phyloP scores from a whole-genome alignment of 768 basidiomycete genomes.

The Lactifluus subvellereus region DNA sequence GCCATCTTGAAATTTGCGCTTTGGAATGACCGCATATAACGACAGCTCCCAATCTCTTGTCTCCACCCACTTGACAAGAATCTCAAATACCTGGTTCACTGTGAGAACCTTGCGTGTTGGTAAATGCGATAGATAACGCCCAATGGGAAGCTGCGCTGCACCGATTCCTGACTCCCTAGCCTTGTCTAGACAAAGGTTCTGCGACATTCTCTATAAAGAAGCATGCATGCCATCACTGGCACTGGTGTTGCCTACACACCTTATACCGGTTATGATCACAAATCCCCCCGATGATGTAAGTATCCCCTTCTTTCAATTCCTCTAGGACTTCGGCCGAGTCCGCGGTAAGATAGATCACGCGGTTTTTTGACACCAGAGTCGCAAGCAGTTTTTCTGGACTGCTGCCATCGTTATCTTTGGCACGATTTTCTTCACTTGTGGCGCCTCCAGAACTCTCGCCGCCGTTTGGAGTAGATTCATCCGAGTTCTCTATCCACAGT shows the following conservation, averaged over 20 bases:
- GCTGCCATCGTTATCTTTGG: background rate
- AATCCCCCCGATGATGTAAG: constrained; percentile 93
- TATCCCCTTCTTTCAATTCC: constrained; percentile 77
- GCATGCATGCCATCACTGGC: background rate
- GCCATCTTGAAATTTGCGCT: constrained; percentile 69
- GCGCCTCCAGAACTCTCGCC: constrained; percentile 1
- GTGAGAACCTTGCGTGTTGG: constrained; percentile 93
- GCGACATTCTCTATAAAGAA: constrained; percentile 8
- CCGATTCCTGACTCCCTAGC: constrained; percentile 67
- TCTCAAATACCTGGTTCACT: constrained; percentile 93
- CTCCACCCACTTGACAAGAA: constrained; percentile 83
- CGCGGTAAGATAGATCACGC: constrained; percentile 87
- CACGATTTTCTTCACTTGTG: background rate
- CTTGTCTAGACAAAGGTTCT: constrained; percentile 90
- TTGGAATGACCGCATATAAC: constrained; percentile 84
- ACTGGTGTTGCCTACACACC: constrained; percentile 36
- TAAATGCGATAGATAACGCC: constrained; percentile 75
- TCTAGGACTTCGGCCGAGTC: constrained; percentile 82
- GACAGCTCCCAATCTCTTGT: constrained; percentile 81
- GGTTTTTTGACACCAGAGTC: constrained; percentile 31
- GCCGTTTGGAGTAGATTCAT: background rate
- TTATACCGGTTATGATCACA: constrained; percentile 96
- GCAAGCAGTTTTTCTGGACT: background rate
- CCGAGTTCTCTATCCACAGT: constrained; percentile 45
- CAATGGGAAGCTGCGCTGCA: constrained; percentile 90